A percentile compares a stretch with the other conserved stretches of the same genome.
phyloP scores from a whole-genome alignment of 2,329 filamentous ascomycete genomes.

The Hypoxylon sp. region DNA sequence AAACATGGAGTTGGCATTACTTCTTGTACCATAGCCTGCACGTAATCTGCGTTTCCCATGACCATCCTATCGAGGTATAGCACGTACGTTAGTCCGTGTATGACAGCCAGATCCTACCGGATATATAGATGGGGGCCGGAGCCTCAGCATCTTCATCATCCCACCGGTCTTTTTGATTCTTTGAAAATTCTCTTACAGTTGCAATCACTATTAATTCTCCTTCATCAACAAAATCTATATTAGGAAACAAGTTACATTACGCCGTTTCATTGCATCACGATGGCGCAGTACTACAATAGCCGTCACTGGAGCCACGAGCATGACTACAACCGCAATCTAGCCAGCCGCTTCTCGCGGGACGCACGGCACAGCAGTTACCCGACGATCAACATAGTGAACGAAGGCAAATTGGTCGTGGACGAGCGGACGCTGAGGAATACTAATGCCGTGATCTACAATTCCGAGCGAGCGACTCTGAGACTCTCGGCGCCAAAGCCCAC shows the following conservation, averaged over 20 bases:
- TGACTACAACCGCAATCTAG: constrained; percentile 33
- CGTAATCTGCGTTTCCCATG: background rate
- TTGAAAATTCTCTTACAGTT: background rate
- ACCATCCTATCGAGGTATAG: background rate
- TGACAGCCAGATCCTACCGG: constrained; percentile 7
- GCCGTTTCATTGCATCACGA: constrained; percentile 7
- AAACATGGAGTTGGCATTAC: background rate
- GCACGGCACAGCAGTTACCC: constrained; percentile 36
- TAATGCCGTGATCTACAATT: constrained; percentile 48
- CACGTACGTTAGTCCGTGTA: constrained; percentile 14
- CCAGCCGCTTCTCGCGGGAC: constrained; percentile 35
- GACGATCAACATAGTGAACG: constrained; percentile 47
- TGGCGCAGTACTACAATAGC: constrained; percentile 36
- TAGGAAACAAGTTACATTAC: too few species aligned
- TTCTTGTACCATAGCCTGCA: constrained; percentile 9
- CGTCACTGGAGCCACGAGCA: constrained; percentile 3
- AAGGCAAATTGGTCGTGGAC: constrained; percentile 44
- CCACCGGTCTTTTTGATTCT: background rate
- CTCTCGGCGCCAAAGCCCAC: constrained; percentile 14
- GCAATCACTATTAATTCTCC: background rate
- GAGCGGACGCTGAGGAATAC: constrained; percentile 36
- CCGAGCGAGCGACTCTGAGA: constrained; percentile 43
- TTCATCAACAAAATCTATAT: background rate
- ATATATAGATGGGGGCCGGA: constrained; percentile 20
- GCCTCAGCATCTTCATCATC: background rate